These are phyloP conservation scores for Cladosporium austrohemisphaericum DNA, from an alignment of 2,329 filamentous ascomycete species.

Conservation along the genomic window DNA sequence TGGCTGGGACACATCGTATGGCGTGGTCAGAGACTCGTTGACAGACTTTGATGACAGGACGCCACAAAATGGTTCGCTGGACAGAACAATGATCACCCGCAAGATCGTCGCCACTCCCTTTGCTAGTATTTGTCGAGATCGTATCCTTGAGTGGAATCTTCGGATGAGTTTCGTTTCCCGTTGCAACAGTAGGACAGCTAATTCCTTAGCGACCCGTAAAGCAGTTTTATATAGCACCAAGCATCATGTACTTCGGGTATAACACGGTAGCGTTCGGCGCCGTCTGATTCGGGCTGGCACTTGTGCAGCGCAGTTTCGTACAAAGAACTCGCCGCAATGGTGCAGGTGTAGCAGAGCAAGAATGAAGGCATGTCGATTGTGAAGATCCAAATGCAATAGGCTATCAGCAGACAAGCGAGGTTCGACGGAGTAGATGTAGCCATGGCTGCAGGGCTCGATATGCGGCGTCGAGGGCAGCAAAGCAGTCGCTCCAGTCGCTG, in stretches of 20 bases:
- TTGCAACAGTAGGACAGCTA: not conserved
- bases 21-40: no score
- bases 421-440: no score
- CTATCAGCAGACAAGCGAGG: no score
- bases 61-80: no score
- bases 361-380: no score
- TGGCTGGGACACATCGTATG: no score
- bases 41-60: no score
- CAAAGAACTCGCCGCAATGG: not conserved
- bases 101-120: no score
- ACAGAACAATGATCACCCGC: no score
- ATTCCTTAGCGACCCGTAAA: not conserved
- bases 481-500: not conserved
- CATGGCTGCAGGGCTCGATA: not conserved
- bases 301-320: not conserved
- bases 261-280: not conserved
- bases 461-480: not conserved
- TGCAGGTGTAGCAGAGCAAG: no score
- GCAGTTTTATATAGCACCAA: not conserved
- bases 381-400: no score
- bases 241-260: not conserved
- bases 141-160: not conserved
- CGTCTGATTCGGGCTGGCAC: not conserved
- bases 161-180: not conserved
- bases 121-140: not conserved